These are phyloP conservation scores for Tetrapisispora fleetii DNA, from an alignment of 805 yeast species.

Conservation along the genomic window DNA sequence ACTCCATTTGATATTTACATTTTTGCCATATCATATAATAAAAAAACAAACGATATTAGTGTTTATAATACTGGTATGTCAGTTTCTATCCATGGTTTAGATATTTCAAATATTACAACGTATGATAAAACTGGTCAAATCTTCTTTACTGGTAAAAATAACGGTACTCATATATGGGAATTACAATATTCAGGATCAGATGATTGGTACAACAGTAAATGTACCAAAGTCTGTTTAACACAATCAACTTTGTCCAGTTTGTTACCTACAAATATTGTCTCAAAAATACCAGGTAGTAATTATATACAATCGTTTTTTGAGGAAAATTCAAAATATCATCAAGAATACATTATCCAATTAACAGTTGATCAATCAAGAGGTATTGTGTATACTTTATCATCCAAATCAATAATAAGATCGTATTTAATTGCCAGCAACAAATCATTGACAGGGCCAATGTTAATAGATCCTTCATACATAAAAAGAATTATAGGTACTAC, in stretches of 20 bases:
- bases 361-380: conserved; percentile 70
- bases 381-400: conserved; percentile 71
- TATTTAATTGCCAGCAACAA: conserved; percentile 40
- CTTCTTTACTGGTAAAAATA: conserved; percentile 73
- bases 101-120: conserved; percentile 51
- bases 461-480: conserved; percentile 31
- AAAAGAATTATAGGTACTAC: conserved; percentile 34
- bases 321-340: conserved; percentile 27
- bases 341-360: conserved; percentile 55
- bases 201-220: conserved; percentile 77
- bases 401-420: conserved; percentile 70
- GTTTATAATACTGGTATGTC: conserved; percentile 76
- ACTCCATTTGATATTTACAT: conserved; percentile 74
- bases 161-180: conserved; percentile 79
- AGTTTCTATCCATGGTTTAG: conserved; percentile 70
- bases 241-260: conserved; percentile 48
- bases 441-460: conserved; percentile 33
- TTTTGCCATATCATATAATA: conserved; percentile 53
- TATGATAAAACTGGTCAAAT: conserved; percentile 64
- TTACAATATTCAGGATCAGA: conserved; percentile 72
- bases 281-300: conserved; percentile 30
- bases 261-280: conserved; percentile 34
- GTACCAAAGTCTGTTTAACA: conserved; percentile 76
- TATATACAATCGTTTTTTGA: conserved; percentile 30
- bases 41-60: conserved; percentile 41